phyloP scores from a whole-genome alignment of 768 basidiomycete species.

The Agrocybe praecox region DNA sequence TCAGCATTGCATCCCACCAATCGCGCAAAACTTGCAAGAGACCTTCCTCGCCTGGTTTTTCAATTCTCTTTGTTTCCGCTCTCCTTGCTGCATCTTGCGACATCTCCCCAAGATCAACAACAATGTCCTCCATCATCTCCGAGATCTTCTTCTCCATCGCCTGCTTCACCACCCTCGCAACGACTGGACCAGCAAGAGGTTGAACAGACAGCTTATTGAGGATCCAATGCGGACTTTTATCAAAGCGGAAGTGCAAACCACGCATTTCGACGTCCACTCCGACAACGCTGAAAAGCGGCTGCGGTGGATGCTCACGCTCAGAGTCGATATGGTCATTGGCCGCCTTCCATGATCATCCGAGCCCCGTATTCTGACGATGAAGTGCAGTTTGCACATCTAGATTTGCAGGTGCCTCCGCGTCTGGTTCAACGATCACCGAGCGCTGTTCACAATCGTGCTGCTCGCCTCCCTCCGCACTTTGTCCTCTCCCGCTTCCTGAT shows the following conservation, averaged over 20 bases:
- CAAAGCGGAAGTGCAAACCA: constrained; percentile 31
- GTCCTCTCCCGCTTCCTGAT: neutral
- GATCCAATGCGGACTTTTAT: constrained; percentile 40
- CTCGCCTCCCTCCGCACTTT: neutral
- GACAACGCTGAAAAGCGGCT: constrained; percentile 32
- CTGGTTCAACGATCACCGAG: neutral
- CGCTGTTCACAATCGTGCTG: no score
- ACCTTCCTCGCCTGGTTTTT: constrained; percentile 14
- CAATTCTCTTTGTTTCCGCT: constrained; percentile 13
- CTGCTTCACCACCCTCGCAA: constrained; percentile 25
- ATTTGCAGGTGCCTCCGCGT: constrained; percentile 3
- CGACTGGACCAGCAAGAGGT: constrained; percentile 33
- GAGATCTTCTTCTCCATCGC: constrained; percentile 30
- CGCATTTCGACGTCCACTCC: constrained; percentile 29
- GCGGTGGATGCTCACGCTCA: neutral
- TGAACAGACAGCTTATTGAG: constrained; percentile 38
- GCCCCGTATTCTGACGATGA: neutral
- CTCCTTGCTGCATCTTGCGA: constrained; percentile 21
- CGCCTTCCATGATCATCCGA: neutral
- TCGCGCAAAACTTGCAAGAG: constrained; percentile 21
- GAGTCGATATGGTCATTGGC: neutral
- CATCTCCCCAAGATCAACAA: constrained; percentile 27
- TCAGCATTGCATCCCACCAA: constrained; percentile 29
- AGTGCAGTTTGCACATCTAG: constrained; percentile 5
- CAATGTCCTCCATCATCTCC: constrained; percentile 24